These are phyloP conservation scores for Ramalina intermedia DNA, from an alignment of 495 filamentous ascomycete species.

Conservation along the genomic window DNA sequence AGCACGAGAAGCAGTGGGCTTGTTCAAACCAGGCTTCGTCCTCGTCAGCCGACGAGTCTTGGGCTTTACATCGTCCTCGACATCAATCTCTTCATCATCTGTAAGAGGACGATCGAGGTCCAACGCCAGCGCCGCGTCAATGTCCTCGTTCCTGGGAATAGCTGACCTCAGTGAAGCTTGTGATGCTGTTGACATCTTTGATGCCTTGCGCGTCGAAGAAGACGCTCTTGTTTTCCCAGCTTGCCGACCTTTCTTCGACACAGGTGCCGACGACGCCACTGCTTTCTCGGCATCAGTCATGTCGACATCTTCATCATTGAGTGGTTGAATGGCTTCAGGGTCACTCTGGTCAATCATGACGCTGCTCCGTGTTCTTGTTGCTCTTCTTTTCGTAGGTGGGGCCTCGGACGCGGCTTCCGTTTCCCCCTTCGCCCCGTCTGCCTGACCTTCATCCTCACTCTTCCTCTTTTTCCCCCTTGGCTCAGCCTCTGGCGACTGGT, in stretches of 20 bases:
- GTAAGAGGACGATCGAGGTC: slow-evolving; percentile 47
- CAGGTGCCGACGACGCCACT: slow-evolving; percentile 1
- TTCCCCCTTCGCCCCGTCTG: slow-evolving; percentile 20
- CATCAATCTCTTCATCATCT: slow-evolving; percentile 38
- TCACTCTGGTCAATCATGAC: slow-evolving; percentile 16
- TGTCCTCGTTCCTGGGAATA: slow-evolving; percentile 45
- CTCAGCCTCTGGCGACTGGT: slow-evolving; percentile 27
- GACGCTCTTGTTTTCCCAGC: slow-evolving; percentile 27
- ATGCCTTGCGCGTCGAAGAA: slow-evolving; percentile 37
- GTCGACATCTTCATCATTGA: slow-evolving; percentile 17
- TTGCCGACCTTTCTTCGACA: slow-evolving; percentile 24
- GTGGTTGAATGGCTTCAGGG: slow-evolving; percentile 8
- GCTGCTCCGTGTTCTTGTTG: slow-evolving; percentile 37
- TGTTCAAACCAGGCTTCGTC: slow-evolving; percentile 11
- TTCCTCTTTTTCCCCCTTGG: slow-evolving; percentile 48
- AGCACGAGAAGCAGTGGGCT: slow-evolving; percentile 13
- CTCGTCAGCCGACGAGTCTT: slow-evolving; percentile 16
- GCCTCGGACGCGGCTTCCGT: slow-evolving; percentile 16
- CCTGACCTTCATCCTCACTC: slow-evolving; percentile 42
- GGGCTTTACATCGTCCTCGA: background rate
- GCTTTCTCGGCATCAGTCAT: slow-evolving; percentile 10
- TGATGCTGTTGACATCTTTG: slow-evolving; percentile 33
- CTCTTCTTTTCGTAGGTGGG: slow-evolving; percentile 53
- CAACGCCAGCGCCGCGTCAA: slow-evolving; percentile 53
- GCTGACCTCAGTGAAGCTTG: slow-evolving; percentile 24